Evolutionary conservation across 2,329 filamentous ascomycete genomes (phyloP).

Genomic region (Pyrenophora seminiperda): DNA sequence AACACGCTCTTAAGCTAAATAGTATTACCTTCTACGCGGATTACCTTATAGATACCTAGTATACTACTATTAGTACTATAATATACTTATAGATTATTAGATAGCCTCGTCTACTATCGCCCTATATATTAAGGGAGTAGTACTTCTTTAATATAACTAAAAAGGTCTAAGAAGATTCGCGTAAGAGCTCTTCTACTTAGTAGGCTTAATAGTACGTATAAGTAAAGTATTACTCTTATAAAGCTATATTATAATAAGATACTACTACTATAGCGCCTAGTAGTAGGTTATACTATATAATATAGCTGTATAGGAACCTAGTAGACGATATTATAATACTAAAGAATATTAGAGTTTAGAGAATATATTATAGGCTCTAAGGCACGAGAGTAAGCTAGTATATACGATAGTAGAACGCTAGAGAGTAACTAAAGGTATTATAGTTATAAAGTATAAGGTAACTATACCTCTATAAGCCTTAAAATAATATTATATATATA

Average conservation of each 20-base stretch:
- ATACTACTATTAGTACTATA: neutral
- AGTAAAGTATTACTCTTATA: too few species aligned
- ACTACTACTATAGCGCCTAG: too few species aligned
- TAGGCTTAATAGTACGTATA: neutral
- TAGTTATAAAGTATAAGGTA: too few species aligned
- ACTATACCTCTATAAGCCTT: too few species aligned
- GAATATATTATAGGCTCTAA: neutral
- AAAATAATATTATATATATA: too few species aligned
- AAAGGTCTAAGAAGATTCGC: neutral
- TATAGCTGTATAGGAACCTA: slow-evolving; percentile 22
- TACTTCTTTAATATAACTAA: neutral
- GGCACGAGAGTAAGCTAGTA: slow-evolving; percentile 1
- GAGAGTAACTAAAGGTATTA: too few species aligned
- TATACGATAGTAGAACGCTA: too few species aligned
- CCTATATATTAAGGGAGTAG: neutral
- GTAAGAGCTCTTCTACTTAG: neutral
- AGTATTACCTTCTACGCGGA: neutral
- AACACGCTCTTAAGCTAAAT: too few species aligned
- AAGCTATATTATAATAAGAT: too few species aligned
- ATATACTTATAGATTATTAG: neutral
- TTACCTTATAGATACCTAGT: neutral
- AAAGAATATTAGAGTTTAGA: neutral
- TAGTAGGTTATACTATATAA: slow-evolving; percentile 20
- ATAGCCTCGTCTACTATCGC: neutral
- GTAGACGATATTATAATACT: slow-evolving; percentile 12